phyloP scores from a whole-genome alignment of 73 alveolate species.

The Symbiodinium natans region DNA sequence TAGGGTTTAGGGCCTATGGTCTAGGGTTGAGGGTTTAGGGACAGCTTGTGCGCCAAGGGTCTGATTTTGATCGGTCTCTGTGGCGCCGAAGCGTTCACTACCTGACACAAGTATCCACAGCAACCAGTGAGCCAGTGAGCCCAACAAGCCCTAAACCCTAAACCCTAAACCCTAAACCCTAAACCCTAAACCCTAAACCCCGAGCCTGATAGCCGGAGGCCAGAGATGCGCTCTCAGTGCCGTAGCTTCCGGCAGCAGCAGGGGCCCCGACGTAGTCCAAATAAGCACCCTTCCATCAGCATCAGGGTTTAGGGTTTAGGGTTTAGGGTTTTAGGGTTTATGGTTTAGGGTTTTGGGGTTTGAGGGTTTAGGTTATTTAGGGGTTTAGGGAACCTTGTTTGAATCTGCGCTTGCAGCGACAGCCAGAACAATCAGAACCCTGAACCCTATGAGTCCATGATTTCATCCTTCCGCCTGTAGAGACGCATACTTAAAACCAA shows the following conservation, averaged over 20 bases:
- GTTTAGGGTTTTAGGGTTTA: too few relatives aligned
- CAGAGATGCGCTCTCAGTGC: conserved; percentile 37
- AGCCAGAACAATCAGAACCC: background rate
- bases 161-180: background rate
- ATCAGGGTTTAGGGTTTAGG: too few relatives aligned
- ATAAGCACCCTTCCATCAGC: conserved; percentile 70
- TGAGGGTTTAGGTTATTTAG: too few relatives aligned
- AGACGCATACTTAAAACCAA: background rate
- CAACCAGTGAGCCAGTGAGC: background rate
- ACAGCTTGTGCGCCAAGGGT: background rate
- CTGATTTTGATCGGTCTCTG: conserved; percentile 75
- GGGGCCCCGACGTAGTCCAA: conserved; percentile 91
- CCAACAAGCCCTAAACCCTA: background rate
- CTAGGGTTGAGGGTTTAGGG: background rate
- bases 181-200: background rate
- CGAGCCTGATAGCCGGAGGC: conserved; percentile 63
- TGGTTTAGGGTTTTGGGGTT: too few relatives aligned
- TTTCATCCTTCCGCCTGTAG: background rate
- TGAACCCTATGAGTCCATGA: background rate
- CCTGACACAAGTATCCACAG: background rate
- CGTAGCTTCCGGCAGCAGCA: conserved; percentile 19
- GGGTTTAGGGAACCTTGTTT: too few relatives aligned
- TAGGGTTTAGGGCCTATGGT: background rate
- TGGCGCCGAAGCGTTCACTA: conserved; percentile 53
- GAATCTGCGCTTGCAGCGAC: background rate